Base-by-base conservation (phyloP, 306 rosid species). In the Rosa multiflora region DNA sequence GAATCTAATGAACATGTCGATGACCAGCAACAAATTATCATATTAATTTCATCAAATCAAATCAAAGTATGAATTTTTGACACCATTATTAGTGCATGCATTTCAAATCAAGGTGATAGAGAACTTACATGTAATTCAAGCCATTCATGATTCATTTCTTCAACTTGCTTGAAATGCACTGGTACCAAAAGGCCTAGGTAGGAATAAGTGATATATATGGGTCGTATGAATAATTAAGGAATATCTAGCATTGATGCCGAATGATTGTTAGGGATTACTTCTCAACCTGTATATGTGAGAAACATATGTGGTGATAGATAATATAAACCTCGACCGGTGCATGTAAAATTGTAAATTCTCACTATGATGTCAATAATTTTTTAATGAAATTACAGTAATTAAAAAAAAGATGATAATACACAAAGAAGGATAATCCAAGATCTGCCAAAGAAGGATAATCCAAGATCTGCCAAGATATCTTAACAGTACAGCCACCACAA, bases 1-100 rank as follows among this genome's bases (percentile, higher is more conserved):
- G 82, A 84, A 83, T 76, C 84, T 48, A 73, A 76, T 82, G 76
- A 76, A 76, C 64, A 67, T 67, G 40, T 74, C 55, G 37, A 69
- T 78, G 73, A 39, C 13, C 4, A 43, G 62, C 70, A 63, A 39
- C 12, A 18, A 35, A 7, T 47, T 59, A 67, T 48, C 43, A 67
- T 68, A 68, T 55, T 26, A 26, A 26, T 26, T 73, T 55, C 73
- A 46, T 72, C 74, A 52, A 35, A 52, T 66, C 77, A 76, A 67
- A 72, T 67, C 51, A 70, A 48, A 48, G 39, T 40, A n/a, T 39
- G 35, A 14, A 53, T 11, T 62, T 12, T 40, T 13, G 14, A 40
- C 52, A 39, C 77, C 77, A 55, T 56, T 74, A n/a, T 14, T 40
- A 21, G 40, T 11, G 40, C 40, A 39, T 11, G 40, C 40, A 55